Evolutionary conservation across 371 early-diverging fungal species (phyloP).

Genomic region (Fennellomyces sp.): DNA sequence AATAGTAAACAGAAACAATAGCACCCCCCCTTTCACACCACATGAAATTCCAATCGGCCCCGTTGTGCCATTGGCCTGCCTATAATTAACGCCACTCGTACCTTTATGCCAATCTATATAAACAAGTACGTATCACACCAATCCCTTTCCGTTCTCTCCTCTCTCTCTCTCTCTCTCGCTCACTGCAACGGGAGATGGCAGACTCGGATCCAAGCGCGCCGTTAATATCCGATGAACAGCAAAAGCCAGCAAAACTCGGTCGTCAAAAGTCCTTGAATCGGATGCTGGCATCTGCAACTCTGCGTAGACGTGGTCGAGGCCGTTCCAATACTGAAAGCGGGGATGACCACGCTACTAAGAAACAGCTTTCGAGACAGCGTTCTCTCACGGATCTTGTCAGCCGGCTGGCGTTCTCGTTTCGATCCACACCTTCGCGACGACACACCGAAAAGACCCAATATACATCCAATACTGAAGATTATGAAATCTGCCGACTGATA

Average conservation of each 20-base stretch:
- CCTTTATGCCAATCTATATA: too few species aligned
- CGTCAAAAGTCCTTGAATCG: constrained; percentile 20
- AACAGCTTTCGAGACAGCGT: constrained; percentile 6
- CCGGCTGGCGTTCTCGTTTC: constrained; percentile 10
- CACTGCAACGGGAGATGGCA: too few species aligned
- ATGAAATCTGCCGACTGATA: constrained; percentile 11
- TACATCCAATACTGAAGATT: constrained; percentile 12
- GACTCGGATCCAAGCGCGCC: background rate
- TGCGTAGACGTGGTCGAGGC: constrained; percentile 2
- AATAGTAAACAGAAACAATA: too few species aligned
- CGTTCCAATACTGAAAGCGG: background rate
- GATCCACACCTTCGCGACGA: constrained; percentile 2
- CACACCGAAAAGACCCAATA: background rate
- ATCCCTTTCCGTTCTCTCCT: too few species aligned
- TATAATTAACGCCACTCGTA: background rate
- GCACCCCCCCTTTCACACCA: background rate
- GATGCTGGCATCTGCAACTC: constrained; percentile 16
- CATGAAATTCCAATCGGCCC: background rate
- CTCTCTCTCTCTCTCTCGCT: background rate
- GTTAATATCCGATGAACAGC: background rate
- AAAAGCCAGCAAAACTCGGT: background rate
- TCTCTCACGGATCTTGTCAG: constrained; percentile 14
- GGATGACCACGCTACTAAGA: background rate
- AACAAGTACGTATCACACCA: too few species aligned
- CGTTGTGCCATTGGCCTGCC: too few species aligned